Percentiles rank a stretch among this genome's conserved stretches.
phyloP scores from a whole-genome alignment of 140 eudicot genomes.

The Flaveria floridana region DNA sequence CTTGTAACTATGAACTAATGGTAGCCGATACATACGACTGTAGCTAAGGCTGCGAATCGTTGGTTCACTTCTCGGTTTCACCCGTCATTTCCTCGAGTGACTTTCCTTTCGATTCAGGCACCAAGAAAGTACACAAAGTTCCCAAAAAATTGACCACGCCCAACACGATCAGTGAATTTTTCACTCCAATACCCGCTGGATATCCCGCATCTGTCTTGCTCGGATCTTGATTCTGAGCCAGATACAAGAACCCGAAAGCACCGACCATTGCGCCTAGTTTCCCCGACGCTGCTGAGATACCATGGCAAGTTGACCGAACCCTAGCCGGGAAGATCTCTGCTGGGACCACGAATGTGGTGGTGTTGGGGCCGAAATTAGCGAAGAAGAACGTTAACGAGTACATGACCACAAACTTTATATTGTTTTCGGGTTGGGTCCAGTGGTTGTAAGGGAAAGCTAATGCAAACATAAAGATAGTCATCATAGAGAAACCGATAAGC shows the following conservation, averaged over 20 bases:
- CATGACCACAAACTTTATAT: slow-evolving; percentile 62
- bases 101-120: slow-evolving; percentile 81
- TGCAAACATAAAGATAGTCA: slow-evolving; percentile 74
- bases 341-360: slow-evolving; percentile 86
- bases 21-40: slow-evolving; percentile 21
- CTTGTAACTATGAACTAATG: slow-evolving; percentile 5
- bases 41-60: slow-evolving; percentile 16
- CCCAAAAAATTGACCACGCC: slow-evolving; percentile 68
- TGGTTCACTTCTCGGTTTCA: slow-evolving; percentile 44
- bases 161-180: slow-evolving; percentile 56
- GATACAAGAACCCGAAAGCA: slow-evolving; percentile 75
- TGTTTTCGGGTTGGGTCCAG: slow-evolving; percentile 67
- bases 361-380: slow-evolving; percentile 84
- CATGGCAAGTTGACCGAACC: slow-evolving; percentile 81
- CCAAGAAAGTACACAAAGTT: slow-evolving; percentile 60
- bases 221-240: slow-evolving; percentile 74
- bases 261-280: slow-evolving; percentile 86
- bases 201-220: slow-evolving; percentile 73
- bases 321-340: slow-evolving; percentile 94
- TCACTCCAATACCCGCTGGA: slow-evolving; percentile 83
- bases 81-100: slow-evolving; percentile 77
- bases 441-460: slow-evolving; percentile 72
- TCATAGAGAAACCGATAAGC: slow-evolving; percentile 59
- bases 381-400: slow-evolving; percentile 83
- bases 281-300: slow-evolving; percentile 84